Evolutionary conservation across 768 basidiomycete genomes (phyloP).

Genomic region (Leccinum subgranulosum): DNA sequence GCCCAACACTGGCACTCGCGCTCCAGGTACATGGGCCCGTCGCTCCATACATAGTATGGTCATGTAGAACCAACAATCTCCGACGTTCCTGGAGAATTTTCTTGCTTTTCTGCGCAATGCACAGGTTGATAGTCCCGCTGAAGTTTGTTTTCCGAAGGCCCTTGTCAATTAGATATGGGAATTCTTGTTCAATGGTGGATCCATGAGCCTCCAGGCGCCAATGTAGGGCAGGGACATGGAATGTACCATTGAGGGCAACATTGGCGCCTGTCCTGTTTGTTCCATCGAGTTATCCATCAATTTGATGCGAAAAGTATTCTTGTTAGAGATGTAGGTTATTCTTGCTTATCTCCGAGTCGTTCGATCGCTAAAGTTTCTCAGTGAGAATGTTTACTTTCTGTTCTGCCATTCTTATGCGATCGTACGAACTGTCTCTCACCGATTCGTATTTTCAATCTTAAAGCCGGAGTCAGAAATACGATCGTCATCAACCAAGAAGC

Average conservation of each 20-base stretch:
- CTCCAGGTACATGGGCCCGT: background rate
- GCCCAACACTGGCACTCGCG: background rate
- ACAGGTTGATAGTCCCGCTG: background rate
- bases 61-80: background rate
- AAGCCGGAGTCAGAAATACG: background rate
- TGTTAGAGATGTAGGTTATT: background rate
- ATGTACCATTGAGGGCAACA: background rate
- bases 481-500: background rate
- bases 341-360: background rate
- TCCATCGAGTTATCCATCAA: background rate
- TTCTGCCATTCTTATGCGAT: background rate
- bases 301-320: background rate
- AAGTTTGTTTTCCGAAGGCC: background rate
- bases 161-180: background rate
- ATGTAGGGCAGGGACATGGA: background rate
- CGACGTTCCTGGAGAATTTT: background rate
- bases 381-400: background rate
- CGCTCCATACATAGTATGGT: background rate
- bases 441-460: background rate
- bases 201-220: no score
- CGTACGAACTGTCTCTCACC: background rate
- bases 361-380: background rate
- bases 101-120: background rate
- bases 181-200: background rate
- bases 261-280: background rate